These are phyloP conservation scores for Combretum micranthum DNA, from an alignment of 345 rosid genomes.

Conservation along the genomic window DNA sequence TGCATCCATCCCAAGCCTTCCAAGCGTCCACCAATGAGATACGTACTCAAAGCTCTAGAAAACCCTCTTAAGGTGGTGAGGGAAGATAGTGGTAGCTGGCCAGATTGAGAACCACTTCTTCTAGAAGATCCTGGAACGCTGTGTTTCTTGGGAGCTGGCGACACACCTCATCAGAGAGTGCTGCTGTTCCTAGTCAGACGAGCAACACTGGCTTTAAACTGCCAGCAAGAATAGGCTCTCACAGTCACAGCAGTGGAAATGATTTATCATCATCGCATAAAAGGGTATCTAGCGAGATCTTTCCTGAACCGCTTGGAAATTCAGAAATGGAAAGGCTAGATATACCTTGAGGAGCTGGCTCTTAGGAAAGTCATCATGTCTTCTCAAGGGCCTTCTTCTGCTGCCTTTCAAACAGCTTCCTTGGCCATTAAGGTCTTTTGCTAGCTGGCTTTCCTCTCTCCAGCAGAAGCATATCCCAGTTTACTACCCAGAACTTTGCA, in stretches of 20 bases:
- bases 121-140: constrained; percentile 68
- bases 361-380: not conserved
- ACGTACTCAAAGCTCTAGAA: constrained; percentile 81
- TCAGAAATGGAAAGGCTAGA: constrained; percentile 36
- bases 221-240: constrained; percentile 45
- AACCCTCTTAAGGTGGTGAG: constrained; percentile 89
- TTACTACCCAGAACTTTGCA: too few relatives aligned
- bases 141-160: constrained; percentile 81
- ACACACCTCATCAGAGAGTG: constrained; percentile 52
- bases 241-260: constrained; percentile 44
- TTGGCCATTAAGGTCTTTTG: too few relatives aligned
- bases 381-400: not conserved
- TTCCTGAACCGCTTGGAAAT: constrained; percentile 43
- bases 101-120: constrained; percentile 63
- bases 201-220: constrained; percentile 37
- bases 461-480: too few relatives aligned
- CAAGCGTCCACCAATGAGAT: constrained; percentile 74
- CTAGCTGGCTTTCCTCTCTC: too few relatives aligned
- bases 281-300: constrained; percentile 51
- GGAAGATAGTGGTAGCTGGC: constrained; percentile 48
- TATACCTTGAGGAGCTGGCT: constrained; percentile 7
- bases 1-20: constrained; percentile 85
- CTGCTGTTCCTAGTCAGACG: constrained; percentile 16
- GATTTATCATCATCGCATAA: constrained; percentile 50
- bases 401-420: too few relatives aligned